Conservation (phyloP, 2,329 filamentous ascomycete species). For the Passalora sequoiae region DNA sequence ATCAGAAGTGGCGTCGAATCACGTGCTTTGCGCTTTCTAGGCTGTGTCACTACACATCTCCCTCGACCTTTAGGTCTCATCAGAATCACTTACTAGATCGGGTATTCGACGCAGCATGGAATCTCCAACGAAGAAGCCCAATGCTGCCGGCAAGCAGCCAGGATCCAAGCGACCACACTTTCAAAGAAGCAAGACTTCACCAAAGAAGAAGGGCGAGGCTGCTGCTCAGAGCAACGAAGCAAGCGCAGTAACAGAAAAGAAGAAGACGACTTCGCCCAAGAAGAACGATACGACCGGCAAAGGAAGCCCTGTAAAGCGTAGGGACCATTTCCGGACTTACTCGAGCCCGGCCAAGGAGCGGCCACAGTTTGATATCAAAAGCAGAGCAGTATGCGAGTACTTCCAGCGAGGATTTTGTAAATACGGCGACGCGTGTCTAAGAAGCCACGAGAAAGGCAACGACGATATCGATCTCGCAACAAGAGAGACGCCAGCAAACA, state of each 20-base stretch:
- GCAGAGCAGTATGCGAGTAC: not conserved
- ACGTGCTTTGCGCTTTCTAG: no score
- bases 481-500: not conserved
- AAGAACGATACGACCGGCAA: not conserved
- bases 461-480: not conserved
- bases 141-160: not conserved
- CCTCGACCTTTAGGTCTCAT: no score
- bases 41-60: no score
- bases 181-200: not conserved
- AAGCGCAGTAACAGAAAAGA: not conserved
- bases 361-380: not conserved
- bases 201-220: not conserved
- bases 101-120: not conserved
- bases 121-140: not conserved
- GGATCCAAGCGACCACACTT: not conserved
- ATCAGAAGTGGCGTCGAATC: no score
- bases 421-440: not conserved
- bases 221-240: not conserved
- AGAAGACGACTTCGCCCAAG: not conserved
- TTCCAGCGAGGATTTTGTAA: not conserved
- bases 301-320: not conserved
- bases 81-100: no score
- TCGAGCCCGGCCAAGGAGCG: not conserved
- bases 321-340: not conserved
- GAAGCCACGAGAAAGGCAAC: not conserved